These are phyloP conservation scores for Candolleomyces eurysporus DNA, from an alignment of 768 basidiomycete species.

Conservation along the genomic window DNA sequence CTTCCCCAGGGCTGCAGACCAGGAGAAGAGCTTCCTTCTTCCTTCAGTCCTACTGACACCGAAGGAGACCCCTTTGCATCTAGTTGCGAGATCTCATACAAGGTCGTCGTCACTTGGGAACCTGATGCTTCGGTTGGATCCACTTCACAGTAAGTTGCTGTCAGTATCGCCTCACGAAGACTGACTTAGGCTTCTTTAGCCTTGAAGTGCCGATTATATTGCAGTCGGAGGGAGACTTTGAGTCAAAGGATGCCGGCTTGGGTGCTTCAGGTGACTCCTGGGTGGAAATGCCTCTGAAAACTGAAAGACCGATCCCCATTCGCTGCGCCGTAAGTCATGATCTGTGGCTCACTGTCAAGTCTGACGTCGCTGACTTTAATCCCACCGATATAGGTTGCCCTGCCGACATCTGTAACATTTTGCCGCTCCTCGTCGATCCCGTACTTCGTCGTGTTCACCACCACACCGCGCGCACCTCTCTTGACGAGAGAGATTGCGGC, in stretches of 20 bases:
- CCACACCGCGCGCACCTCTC: slow-evolving; percentile 50
- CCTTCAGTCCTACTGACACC: slow-evolving; percentile 41
- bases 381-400: slow-evolving; percentile 48
- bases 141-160: slow-evolving; percentile 44
- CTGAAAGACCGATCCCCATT: slow-evolving; percentile 63
- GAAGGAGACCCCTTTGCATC: slow-evolving; percentile 36
- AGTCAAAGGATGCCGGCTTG: slow-evolving; percentile 47
- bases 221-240: slow-evolving; percentile 58
- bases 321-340: slow-evolving; percentile 57
- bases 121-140: slow-evolving; percentile 37
- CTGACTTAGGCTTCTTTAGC: slow-evolving; percentile 30
- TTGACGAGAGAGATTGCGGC: slow-evolving; percentile 65
- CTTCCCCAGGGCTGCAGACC: slow-evolving; percentile 47
- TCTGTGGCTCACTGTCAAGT: slow-evolving; percentile 3
- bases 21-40: slow-evolving; percentile 63
- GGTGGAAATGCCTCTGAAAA: slow-evolving; percentile 65
- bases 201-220: slow-evolving; percentile 65
- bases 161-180: slow-evolving; percentile 7
- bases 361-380: slow-evolving; percentile 5
- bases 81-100: slow-evolving; percentile 57
- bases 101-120: slow-evolving; percentile 58
- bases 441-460: slow-evolving; percentile 73
- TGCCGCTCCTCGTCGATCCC: slow-evolving; percentile 61
- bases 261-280: slow-evolving; percentile 48
- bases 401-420: slow-evolving; percentile 61